Percentiles rank a stretch among this genome's conserved stretches.
Conservation (phyloP, 2,329 filamentous ascomycete species). For the Cyanodermella asteris region DNA sequence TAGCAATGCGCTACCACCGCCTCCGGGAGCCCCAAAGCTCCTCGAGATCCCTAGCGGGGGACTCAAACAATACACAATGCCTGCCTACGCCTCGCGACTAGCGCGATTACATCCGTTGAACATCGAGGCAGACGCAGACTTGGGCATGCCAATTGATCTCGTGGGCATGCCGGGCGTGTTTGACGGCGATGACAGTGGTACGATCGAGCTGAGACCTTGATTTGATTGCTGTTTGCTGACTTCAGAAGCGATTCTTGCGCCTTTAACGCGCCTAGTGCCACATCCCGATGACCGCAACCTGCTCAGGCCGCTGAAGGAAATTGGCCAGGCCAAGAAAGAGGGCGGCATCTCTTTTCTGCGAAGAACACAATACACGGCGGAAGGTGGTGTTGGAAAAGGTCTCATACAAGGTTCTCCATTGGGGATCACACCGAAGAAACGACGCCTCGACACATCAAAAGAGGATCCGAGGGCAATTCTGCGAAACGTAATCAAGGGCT, state of each 20-base stretch:
- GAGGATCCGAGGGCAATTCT: constrained; percentile 40
- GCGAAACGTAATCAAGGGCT: constrained; percentile 38
- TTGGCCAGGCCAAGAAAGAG: constrained; percentile 66
- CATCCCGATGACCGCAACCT: constrained; percentile 72
- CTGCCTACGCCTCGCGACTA: constrained; percentile 71
- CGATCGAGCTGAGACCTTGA: constrained; percentile 9
- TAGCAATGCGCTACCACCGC: constrained; percentile 84
- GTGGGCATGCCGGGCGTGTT: constrained; percentile 90
- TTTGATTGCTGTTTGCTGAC: constrained; percentile 2
- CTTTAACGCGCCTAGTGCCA: constrained; percentile 44
- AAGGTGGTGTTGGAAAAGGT: too few relatives aligned
- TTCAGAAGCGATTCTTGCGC: constrained; percentile 54
- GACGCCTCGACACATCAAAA: constrained; percentile 18
- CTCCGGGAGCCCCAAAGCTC: constrained; percentile 84
- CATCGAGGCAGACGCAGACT: constrained; percentile 90
- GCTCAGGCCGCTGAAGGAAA: constrained; percentile 58
- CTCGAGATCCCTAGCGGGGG: constrained; percentile 92
- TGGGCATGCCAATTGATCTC: constrained; percentile 91
- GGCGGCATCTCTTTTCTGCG: constrained; percentile 80
- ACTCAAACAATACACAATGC: constrained; percentile 71
- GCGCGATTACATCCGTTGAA: constrained; percentile 83
- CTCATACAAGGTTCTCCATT: too few relatives aligned
- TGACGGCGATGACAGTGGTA: constrained; percentile 85
- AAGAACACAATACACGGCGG: constrained; percentile 91
- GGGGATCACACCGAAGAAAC: too few relatives aligned